Percentiles rank a stretch among this genome's conserved stretches.
Evolutionary conservation across 179 eudicot genomes (phyloP).

Genomic region (Vitellaria paradoxa): DNA sequence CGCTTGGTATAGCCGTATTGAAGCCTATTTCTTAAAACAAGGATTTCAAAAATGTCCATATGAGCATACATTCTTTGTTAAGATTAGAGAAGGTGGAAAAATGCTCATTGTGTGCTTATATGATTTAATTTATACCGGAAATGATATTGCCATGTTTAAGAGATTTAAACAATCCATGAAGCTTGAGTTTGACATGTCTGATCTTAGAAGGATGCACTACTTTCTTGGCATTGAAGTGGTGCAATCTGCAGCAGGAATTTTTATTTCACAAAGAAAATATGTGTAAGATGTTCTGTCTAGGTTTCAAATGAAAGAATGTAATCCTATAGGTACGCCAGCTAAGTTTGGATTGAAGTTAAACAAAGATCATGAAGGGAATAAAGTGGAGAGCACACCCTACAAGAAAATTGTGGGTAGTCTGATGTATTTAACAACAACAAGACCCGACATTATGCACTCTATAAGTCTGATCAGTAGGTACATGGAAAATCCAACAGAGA

Average conservation of each 20-base stretch:
- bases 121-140: not conserved
- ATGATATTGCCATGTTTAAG: not conserved
- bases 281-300: not conserved
- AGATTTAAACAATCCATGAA: conserved; percentile 6
- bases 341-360: not conserved
- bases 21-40: not conserved
- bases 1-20: not conserved
- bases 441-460: not conserved
- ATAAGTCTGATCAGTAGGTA: not conserved
- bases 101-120: not conserved
- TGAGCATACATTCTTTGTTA: not conserved
- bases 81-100: not conserved
- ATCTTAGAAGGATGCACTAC: not conserved
- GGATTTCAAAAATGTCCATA: not conserved
- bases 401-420: not conserved
- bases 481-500: not conserved
- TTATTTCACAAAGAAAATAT: not conserved
- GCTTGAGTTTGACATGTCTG: conserved; percentile 3
- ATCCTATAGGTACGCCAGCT: not conserved
- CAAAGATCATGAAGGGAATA: not conserved
- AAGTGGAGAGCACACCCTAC: not conserved
- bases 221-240: conserved; percentile 4
- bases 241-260: not conserved
- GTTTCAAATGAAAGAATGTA: not conserved
- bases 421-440: conserved; percentile 3